phyloP scores from a whole-genome alignment of 176 grass and related monocot species.

The Guadua angustifolia region DNA sequence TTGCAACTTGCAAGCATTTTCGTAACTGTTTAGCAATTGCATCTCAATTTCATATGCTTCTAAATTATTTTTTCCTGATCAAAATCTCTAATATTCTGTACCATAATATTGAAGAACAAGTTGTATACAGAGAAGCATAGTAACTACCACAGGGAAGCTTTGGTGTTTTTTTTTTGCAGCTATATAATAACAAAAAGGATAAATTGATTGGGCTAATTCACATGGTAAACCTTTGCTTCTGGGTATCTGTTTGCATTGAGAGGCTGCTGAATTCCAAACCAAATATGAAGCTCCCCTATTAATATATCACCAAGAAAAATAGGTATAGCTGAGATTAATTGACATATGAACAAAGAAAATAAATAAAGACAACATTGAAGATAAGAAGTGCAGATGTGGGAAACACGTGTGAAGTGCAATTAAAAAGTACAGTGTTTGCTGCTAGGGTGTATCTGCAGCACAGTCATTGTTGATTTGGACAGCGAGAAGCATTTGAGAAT shows the following conservation, averaged over 20 bases:
- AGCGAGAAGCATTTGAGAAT: slow-evolving; percentile 17
- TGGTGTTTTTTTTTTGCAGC: slow-evolving; percentile 37
- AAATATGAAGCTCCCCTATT: slow-evolving; percentile 79
- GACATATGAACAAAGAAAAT: slow-evolving; percentile 32
- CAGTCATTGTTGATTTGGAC: slow-evolving; percentile 16
- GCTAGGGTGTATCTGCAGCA: not conserved
- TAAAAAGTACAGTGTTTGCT: slow-evolving; percentile 12
- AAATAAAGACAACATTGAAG: slow-evolving; percentile 33
- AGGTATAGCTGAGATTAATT: slow-evolving; percentile 42
- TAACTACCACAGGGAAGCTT: slow-evolving; percentile 51
- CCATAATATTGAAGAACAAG: slow-evolving; percentile 20
- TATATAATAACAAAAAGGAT: slow-evolving; percentile 36
- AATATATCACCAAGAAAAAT: slow-evolving; percentile 47
- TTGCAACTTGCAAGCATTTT: slow-evolving; percentile 24
- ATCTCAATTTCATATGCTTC: slow-evolving; percentile 30
- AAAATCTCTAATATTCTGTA: slow-evolving; percentile 32
- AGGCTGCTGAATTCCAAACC: slow-evolving; percentile 86
- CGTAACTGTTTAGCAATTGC: slow-evolving; percentile 21
- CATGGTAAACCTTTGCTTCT: slow-evolving; percentile 75
- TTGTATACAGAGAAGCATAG: slow-evolving; percentile 34
- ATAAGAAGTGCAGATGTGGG: not conserved
- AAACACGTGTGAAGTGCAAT: slow-evolving; percentile 12
- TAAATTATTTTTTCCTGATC: slow-evolving; percentile 31
- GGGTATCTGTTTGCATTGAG: slow-evolving; percentile 79
- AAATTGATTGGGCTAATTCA: slow-evolving; percentile 53